Conservation (phyloP, 1,139 yeast genomes). For the Pichia sp. region DNA sequence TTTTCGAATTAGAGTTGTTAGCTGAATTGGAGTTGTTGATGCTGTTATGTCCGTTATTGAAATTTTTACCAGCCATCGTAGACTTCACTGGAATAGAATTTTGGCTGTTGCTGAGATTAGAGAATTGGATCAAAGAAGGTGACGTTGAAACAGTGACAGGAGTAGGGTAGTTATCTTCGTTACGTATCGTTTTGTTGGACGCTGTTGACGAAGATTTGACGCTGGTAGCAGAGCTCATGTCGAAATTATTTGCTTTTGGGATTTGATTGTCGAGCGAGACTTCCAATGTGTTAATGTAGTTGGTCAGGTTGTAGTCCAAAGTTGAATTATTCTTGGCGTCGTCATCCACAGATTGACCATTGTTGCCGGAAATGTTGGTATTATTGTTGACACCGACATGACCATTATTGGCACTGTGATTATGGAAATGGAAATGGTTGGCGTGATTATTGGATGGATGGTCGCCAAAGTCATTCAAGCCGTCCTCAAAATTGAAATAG, state of each 20-base stretch:
- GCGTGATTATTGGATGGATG: background rate
- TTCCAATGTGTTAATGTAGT: constrained; percentile 32
- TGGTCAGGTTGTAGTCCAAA: constrained; percentile 24
- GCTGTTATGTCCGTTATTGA: background rate
- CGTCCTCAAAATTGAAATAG: constrained; percentile 30
- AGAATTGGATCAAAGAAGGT: constrained; percentile 17
- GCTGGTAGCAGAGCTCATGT: background rate
- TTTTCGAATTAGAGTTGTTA: background rate
- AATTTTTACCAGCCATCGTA: background rate
- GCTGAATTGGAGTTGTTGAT: background rate
- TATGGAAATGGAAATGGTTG: no score
- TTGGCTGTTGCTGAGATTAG: constrained; percentile 9
- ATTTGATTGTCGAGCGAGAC: constrained; percentile 27
- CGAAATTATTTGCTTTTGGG: constrained; percentile 1
- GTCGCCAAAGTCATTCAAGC: background rate
- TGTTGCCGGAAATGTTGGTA: background rate
- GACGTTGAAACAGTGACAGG: constrained; percentile 20
- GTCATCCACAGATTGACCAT: background rate
- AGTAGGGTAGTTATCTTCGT: constrained; percentile 13
- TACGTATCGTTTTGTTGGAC: constrained; percentile 9
- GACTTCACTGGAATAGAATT: background rate
- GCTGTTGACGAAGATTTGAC: background rate
- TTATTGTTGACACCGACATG: constrained; percentile 1
- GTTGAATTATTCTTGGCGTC: constrained; percentile 6
- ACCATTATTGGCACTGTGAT: no score